Base-by-base conservation (phyloP, 2,329 filamentous ascomycete genomes). In the Aspergillus sojae region DNA sequence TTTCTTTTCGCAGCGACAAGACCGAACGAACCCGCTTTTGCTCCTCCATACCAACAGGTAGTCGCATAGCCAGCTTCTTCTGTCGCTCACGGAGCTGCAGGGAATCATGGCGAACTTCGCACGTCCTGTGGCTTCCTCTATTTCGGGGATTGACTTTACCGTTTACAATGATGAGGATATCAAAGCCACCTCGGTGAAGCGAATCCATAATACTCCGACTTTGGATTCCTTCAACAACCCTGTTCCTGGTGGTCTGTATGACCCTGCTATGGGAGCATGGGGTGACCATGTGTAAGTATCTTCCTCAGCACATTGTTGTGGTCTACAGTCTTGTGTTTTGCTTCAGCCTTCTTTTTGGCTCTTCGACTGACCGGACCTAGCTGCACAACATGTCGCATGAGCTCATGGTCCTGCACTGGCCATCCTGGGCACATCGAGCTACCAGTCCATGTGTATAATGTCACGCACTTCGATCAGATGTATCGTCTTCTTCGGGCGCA, bases 401-500 rank as follows among this genome's bases (percentile, higher is more conserved):
- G 89, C 73, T 89, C 89, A 65, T 86, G 89, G 74, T 87, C 87
- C 71, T 99, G 96, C 77, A 93, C 94, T 7, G 96, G 96, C 62
- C 96, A 99, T 81, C 87, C 91, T 64, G 96, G 95, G 59, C 95
- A 99, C 75, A 96, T 99, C 77, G 93, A 97, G 72, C 88, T 99
- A 14, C 94, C 95, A 16, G 90, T 94, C 14, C 92, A 92, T 54
- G 92, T 97, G 58, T 99, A 98, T 77, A 94, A 99, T 78, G 92
- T 94, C n/a, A 91, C 93, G 2, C 98, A 97, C 74, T 91, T 99
- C 84, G 94, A 97, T 75, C 94, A 97, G 77, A 86, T 94, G 58
- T 87, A 96, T 67, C 90, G 92, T 52, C 84, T 99, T 53, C 85
- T 99, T 23, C 89, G 93, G 70, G 91, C 92, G 60, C 91, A 94